Conservation (phyloP, 2,329 filamentous ascomycete genomes). For the Pseudopithomyces chartarum region DNA sequence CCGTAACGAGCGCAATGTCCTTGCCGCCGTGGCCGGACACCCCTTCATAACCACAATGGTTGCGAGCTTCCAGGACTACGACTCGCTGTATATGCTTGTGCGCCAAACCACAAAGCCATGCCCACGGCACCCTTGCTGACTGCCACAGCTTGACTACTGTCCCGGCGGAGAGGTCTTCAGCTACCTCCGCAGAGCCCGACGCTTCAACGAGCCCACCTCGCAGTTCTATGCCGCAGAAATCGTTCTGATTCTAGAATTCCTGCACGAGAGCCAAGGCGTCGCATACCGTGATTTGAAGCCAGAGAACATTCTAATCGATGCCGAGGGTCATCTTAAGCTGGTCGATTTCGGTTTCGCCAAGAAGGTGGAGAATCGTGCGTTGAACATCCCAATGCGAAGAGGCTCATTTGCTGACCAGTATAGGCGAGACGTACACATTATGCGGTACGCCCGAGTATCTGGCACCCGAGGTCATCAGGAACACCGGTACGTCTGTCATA, state of each 20-base stretch:
- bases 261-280: slow-evolving; percentile 79
- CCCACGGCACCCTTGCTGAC: background rate
- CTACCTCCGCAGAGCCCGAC: slow-evolving; percentile 76
- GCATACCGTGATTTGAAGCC: slow-evolving; percentile 84
- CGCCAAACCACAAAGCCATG: slow-evolving; percentile 14
- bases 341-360: slow-evolving; percentile 89
- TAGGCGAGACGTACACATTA: slow-evolving; percentile 77
- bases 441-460: slow-evolving; percentile 86
- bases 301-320: slow-evolving; percentile 80
- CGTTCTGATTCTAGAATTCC: slow-evolving; percentile 77
- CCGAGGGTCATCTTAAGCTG: slow-evolving; percentile 77
- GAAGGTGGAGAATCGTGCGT: slow-evolving; percentile 66
- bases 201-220: slow-evolving; percentile 78
- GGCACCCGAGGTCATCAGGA: slow-evolving; percentile 82
- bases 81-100: slow-evolving; percentile 79
- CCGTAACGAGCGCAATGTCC: slow-evolving; percentile 78
- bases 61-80: slow-evolving; percentile 78
- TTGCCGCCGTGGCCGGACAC: slow-evolving; percentile 77
- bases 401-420: slow-evolving; percentile 12
- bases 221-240: slow-evolving; percentile 87
- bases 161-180: slow-evolving; percentile 85
- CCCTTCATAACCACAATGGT: slow-evolving; percentile 83
- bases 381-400: background rate
- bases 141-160: slow-evolving; percentile 70
- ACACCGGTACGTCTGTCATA: slow-evolving; percentile 61